Evolutionary conservation across 2,329 filamentous ascomycete species (phyloP).

Genomic region (Diatrype stigma): DNA sequence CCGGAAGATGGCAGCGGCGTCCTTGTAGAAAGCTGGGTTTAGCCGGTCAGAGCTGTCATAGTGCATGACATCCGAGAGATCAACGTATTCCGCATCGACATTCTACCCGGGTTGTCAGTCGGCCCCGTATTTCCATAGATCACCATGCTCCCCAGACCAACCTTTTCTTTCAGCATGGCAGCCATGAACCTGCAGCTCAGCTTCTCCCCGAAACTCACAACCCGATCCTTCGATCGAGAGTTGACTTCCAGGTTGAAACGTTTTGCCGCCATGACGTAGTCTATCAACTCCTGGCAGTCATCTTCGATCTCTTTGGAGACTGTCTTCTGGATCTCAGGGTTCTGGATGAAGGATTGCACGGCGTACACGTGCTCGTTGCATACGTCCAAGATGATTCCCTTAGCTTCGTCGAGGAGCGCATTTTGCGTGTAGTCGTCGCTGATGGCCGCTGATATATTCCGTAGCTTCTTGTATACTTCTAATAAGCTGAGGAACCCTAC

Average conservation of each 20-base stretch:
- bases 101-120: slow-evolving; percentile 43
- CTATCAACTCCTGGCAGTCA: slow-evolving; percentile 77
- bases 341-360: slow-evolving; percentile 58
- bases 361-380: slow-evolving; percentile 76
- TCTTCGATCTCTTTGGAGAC: slow-evolving; percentile 65
- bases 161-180: slow-evolving; percentile 71
- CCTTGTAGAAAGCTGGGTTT: slow-evolving; percentile 66
- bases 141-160: slow-evolving; percentile 26
- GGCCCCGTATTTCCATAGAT: slow-evolving; percentile 14
- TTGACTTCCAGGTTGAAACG: slow-evolving; percentile 72
- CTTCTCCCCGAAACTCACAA: slow-evolving; percentile 94
- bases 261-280: slow-evolving; percentile 63
- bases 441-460: slow-evolving; percentile 48
- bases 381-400: slow-evolving; percentile 74
- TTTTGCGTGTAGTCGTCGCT: slow-evolving; percentile 49
- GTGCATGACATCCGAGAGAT: slow-evolving; percentile 78
- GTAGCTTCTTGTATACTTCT: slow-evolving; percentile 56
- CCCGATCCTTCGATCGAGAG: slow-evolving; percentile 74
- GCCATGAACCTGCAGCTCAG: slow-evolving; percentile 91
- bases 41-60: slow-evolving; percentile 57
- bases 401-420: slow-evolving; percentile 59
- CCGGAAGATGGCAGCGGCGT: slow-evolving; percentile 56
- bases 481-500: slow-evolving; percentile 41
- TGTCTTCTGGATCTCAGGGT: slow-evolving; percentile 50
- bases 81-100: slow-evolving; percentile 83